Evolutionary conservation across 2,329 filamentous ascomycete species (phyloP).

Genomic region (Fusarium newnesense): DNA sequence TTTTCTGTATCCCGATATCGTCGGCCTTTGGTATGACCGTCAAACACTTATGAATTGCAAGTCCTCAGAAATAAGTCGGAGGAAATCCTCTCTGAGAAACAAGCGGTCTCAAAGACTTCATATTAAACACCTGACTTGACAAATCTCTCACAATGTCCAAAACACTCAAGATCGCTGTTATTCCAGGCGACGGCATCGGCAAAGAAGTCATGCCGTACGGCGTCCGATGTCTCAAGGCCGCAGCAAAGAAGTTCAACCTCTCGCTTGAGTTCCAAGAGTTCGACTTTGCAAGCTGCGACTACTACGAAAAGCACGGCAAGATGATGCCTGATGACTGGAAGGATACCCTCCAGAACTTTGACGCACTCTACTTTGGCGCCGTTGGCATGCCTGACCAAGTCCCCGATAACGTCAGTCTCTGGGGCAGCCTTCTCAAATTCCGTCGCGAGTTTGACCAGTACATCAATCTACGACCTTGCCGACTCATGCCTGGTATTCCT

Average conservation of each 20-base stretch:
- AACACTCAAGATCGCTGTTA: conserved; percentile 63
- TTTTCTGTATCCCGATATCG: not conserved
- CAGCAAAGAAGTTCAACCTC: conserved; percentile 59
- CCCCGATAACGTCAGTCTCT: conserved; percentile 74
- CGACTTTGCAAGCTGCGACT: conserved; percentile 73
- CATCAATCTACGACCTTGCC: conserved; percentile 73
- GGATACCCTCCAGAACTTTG: conserved; percentile 65
- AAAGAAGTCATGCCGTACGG: conserved; percentile 73
- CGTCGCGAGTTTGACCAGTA: conserved; percentile 75
- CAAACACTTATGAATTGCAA: not conserved
- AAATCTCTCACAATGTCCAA: conserved; percentile 47
- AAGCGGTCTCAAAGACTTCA: fast-evolving
- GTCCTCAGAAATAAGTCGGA: too few species aligned
- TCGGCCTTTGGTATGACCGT: not conserved
- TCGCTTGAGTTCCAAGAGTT: conserved; percentile 70
- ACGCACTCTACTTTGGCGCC: conserved; percentile 76
- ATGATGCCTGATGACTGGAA: conserved; percentile 59
- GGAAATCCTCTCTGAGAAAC: fast-evolving
- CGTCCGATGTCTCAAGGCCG: conserved; percentile 67
- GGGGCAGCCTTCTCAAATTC: conserved; percentile 74
- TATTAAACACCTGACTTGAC: fast-evolving
- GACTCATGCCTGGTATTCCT: conserved; percentile 67
- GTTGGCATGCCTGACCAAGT: conserved; percentile 67
- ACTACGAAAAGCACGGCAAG: conserved; percentile 58
- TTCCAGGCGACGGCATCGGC: conserved; percentile 77